Conservation (phyloP, 2,329 filamentous ascomycete species). For the Aspergillus ochraceus region DNA sequence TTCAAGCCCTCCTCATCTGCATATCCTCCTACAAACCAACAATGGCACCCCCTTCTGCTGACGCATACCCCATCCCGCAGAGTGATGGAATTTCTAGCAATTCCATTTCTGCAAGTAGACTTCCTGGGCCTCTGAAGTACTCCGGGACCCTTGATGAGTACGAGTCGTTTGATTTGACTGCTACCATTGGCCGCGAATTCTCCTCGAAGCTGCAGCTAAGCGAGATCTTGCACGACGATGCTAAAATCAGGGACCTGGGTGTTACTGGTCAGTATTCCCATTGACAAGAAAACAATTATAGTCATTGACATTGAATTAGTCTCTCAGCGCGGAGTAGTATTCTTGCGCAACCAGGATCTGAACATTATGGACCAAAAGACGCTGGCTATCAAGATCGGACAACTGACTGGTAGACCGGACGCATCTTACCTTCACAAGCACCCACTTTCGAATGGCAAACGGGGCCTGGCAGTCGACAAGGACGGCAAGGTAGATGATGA, state of each 20-base stretch:
- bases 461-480: not conserved
- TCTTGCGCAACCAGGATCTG: slow-evolving; percentile 1
- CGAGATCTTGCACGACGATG: not conserved
- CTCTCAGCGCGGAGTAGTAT: not conserved
- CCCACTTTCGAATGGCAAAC: not conserved
- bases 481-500: slow-evolving; percentile 3
- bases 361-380: not conserved
- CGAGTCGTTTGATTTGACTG: not conserved
- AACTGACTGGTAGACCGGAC: not conserved
- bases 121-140: not conserved
- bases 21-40: not conserved
- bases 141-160: not conserved
- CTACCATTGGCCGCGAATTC: not conserved
- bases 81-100: not conserved
- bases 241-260: not conserved
- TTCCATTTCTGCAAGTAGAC: not conserved
- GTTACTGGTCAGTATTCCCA: not conserved
- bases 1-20: too few species aligned
- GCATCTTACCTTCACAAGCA: not conserved
- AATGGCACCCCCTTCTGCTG: not conserved
- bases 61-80: not conserved
- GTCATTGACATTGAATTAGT: not conserved
- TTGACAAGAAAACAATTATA: not conserved
- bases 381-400: not conserved
- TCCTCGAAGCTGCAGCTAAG: not conserved